These are phyloP conservation scores for Mucor indicus DNA, from an alignment of 371 early-diverging fungal genomes.

Conservation along the genomic window DNA sequence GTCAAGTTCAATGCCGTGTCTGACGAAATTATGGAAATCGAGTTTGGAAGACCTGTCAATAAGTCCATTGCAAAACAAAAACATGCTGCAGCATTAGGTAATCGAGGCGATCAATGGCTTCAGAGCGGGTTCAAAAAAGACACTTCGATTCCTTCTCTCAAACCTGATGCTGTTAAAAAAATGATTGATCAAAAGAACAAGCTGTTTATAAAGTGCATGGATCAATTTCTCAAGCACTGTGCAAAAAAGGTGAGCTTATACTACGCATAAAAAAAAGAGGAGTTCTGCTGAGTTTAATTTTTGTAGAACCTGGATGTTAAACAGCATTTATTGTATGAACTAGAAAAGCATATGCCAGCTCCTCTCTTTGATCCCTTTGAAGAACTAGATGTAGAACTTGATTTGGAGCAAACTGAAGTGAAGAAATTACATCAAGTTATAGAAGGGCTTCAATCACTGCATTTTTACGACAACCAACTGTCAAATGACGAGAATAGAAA, in stretches of 20 bases:
- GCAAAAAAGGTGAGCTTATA: constrained; percentile 24
- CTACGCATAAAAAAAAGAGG: neutral
- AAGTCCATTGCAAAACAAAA: constrained; percentile 13
- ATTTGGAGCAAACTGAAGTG: neutral
- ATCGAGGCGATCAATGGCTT: constrained; percentile 15
- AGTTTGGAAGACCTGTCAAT: constrained; percentile 29
- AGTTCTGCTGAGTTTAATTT: neutral
- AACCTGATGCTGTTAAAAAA: constrained; percentile 29
- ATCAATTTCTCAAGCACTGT: constrained; percentile 19
- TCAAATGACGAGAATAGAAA: constrained; percentile 10
- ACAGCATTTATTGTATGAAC: constrained; percentile 6
- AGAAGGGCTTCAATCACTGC: constrained; percentile 13
- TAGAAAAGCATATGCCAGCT: constrained; percentile 12
- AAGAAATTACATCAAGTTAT: constrained; percentile 8
- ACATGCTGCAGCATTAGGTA: constrained; percentile 9
- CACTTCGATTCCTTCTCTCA: constrained; percentile 4
- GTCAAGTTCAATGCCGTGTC: constrained; percentile 14
- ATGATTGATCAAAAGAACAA: constrained; percentile 25
- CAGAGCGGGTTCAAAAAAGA: constrained; percentile 10
- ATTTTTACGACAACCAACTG: constrained; percentile 34
- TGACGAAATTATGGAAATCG: constrained; percentile 8
- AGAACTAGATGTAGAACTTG: neutral
- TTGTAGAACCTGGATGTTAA: constrained; percentile 10
- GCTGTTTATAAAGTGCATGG: constrained; percentile 21
- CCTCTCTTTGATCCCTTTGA: constrained; percentile 1